Conservation (phyloP, 2,329 filamentous ascomycete species). For the Orbilia blumenaviensis region DNA sequence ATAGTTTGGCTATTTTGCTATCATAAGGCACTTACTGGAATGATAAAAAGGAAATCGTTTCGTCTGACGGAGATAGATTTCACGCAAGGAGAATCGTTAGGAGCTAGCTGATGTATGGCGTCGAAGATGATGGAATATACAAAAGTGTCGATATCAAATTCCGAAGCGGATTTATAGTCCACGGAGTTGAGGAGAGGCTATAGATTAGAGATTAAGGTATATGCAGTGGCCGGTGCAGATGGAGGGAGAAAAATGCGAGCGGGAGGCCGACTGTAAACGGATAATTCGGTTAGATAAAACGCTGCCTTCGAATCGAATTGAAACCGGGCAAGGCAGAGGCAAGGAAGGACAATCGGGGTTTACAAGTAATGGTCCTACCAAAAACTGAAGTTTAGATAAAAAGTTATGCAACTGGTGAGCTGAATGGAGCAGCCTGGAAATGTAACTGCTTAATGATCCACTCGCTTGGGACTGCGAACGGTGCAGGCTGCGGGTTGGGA, state of each 20-base stretch:
- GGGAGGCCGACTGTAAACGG: conserved; percentile 47
- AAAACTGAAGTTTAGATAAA: conserved; percentile 50
- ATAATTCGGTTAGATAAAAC: conserved; percentile 54
- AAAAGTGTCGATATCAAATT: conserved; percentile 40
- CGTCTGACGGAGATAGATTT: conserved; percentile 22
- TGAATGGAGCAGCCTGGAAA: conserved; percentile 40
- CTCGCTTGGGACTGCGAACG: conserved; percentile 39
- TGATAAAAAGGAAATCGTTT: conserved; percentile 24
- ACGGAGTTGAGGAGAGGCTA: conserved; percentile 50
- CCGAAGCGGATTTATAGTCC: conserved; percentile 47
- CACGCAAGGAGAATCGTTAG: conserved; percentile 49
- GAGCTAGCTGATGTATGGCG: conserved; percentile 43
- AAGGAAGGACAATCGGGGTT: conserved; percentile 42
- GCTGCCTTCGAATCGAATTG: conserved; percentile 51
- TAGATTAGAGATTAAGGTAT: conserved; percentile 52
- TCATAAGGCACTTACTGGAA: conserved; percentile 39
- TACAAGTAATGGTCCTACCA: conserved; percentile 43
- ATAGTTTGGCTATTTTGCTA: conserved; percentile 16
- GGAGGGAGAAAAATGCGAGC: conserved; percentile 44
- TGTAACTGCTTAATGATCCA: conserved; percentile 35
- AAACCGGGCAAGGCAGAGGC: conserved; percentile 30
- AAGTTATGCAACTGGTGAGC: conserved; percentile 37
- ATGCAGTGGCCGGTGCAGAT: conserved; percentile 47
- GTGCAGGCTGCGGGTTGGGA: conserved; percentile 44
- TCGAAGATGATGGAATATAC: conserved; percentile 23